Evolutionary conservation across 805 yeast genomes (phyloP).

Genomic region (Barnettozyma wickerhamii): DNA sequence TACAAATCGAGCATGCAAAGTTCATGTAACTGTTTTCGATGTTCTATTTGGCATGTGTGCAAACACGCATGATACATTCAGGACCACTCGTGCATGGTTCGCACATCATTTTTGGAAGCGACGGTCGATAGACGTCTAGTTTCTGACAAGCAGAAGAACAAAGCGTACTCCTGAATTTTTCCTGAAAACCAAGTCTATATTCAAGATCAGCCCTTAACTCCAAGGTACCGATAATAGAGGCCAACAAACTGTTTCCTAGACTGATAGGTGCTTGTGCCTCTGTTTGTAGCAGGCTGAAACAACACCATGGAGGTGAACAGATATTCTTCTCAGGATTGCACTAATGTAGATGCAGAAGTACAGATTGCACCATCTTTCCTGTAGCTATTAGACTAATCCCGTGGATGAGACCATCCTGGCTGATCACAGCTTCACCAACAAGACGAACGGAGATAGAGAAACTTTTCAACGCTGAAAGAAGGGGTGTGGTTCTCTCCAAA

Average conservation of each 20-base stretch:
- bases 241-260: conserved; percentile 26
- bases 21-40: no score
- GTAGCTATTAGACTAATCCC: conserved; percentile 25
- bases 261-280: conserved; percentile 31
- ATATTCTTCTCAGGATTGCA: conserved; percentile 30
- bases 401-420: conserved; percentile 18
- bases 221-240: conserved; percentile 27
- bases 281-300: conserved; percentile 35
- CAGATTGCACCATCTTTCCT: conserved; percentile 31
- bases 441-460: conserved; percentile 32
- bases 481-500: conserved; percentile 26
- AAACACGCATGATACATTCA: no score
- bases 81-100: no score
- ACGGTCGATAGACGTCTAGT: no score
- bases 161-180: conserved; percentile 6
- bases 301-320: conserved; percentile 35
- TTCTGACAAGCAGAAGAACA: no score
- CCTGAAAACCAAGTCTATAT: conserved; percentile 2
- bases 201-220: neutral
- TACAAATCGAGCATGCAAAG: no score
- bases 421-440: conserved; percentile 25
- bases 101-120: no score
- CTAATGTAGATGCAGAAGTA: conserved; percentile 33
- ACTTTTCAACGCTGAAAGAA: conserved; percentile 34
- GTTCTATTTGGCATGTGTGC: no score